Evolutionary conservation across 2,329 filamentous ascomycete species (phyloP), one percentile per base, ranked within the genome.

Genomic region (Pseudonectria foliicola): DNA sequence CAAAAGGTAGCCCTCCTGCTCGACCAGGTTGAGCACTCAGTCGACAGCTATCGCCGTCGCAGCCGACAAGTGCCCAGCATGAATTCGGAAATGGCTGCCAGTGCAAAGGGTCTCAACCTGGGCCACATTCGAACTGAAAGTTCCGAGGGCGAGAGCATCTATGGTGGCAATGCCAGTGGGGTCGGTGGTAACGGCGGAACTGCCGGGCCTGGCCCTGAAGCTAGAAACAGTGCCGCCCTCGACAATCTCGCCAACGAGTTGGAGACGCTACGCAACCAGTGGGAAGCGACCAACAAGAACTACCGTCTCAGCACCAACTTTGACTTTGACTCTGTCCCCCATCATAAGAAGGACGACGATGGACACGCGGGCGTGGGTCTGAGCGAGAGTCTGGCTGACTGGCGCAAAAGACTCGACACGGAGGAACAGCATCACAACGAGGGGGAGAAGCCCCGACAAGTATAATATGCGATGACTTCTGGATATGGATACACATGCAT

Each of bases 231-330:
- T 52, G 68, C 64, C 48, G 90, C 89, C 3, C 73, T 98, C 13
- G 92, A 98, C 61, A 92, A 82, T 45, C 75, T 98, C 15, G 90
- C 92, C 10, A 87, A 78, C 44, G 92, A 98, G 64, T 77, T 98
- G 7, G 92, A 98, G 58, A 84, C 85, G 10, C 71, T 98, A 31
- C 79, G 90, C 34, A 85, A 72, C 34, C 89, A 95, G 52, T 98
- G 92, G 92, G 88, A 96, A 64, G 86, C 82, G 26, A 95, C 88
- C 10, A 95, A 90, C 65, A 92, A 93, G 62, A 93, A 86, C 53
- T 95, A 96, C 60, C 82, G 92, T 15, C 67, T 95, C 29, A 94
- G 86, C 61, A 89, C 82, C 53, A 80, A 84, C 33, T 93, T 94
- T 51, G 89, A 95, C 56, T 89, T 93, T 50, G 89, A 95, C 37